These are phyloP conservation scores for Trichoderma hamatum DNA, from an alignment of 2,329 filamentous ascomycete species.

Conservation along the genomic window DNA sequence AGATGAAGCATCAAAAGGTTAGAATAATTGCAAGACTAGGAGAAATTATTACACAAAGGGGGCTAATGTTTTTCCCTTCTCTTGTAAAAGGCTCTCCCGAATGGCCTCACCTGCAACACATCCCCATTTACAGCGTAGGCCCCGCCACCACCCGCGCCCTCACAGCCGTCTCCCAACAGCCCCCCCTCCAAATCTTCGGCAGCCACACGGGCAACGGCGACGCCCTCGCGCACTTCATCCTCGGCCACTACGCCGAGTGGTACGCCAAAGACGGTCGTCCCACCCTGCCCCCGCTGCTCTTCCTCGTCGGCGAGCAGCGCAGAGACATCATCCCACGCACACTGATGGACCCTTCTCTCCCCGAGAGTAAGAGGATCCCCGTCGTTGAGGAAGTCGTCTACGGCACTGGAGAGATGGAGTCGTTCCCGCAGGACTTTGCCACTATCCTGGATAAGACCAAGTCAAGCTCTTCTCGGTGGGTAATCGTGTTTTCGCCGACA, in stretches of 20 bases:
- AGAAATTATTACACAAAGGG: too few species aligned
- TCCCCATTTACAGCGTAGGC: conserved; percentile 76
- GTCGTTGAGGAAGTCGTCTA: conserved; percentile 86
- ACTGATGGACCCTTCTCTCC: conserved; percentile 62
- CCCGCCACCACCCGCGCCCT: conserved; percentile 80
- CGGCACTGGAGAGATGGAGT: conserved; percentile 78
- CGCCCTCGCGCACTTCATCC: conserved; percentile 74
- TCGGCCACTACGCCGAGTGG: conserved; percentile 70
- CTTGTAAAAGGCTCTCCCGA: neutral
- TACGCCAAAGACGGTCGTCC: conserved; percentile 42
- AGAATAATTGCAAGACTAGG: too few species aligned
- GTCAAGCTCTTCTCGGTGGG: conserved; percentile 59
- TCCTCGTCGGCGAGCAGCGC: conserved; percentile 87
- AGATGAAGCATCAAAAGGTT: conserved; percentile 7
- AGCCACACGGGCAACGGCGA: conserved; percentile 85
- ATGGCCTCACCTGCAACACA: conserved; percentile 59
- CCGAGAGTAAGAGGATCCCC: conserved; percentile 55
- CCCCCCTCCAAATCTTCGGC: conserved; percentile 69
- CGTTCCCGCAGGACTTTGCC: conserved; percentile 71
- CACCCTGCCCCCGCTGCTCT: conserved; percentile 69
- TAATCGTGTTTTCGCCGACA: conserved; percentile 73
- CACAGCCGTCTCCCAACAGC: conserved; percentile 52
- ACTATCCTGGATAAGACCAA: conserved; percentile 51
- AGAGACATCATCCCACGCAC: conserved; percentile 87
- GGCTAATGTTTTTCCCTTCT: neutral